These are phyloP conservation scores for Acacia concinna DNA, from an alignment of 331 rosid species.

Conservation along the genomic window DNA sequence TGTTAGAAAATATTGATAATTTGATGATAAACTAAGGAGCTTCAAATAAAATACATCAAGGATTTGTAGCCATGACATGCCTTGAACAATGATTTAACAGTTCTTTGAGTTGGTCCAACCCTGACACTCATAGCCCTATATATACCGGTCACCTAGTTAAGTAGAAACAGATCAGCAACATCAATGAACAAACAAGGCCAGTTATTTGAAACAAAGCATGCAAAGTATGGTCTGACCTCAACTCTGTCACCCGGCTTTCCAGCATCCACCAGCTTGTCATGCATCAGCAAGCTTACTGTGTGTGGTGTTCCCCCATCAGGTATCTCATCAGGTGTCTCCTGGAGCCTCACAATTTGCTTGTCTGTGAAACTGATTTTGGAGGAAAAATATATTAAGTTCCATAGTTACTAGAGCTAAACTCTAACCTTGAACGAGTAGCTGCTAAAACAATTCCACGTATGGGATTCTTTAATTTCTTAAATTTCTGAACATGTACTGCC, in stretches of 20 bases:
- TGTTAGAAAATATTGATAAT: constrained; percentile 15
- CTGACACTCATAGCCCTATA: constrained; percentile 95
- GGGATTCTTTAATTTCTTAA: background rate
- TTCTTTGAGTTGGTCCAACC: constrained; percentile 93
- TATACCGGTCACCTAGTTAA: constrained; percentile 80
- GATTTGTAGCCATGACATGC: constrained; percentile 34
- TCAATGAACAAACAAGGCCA: constrained; percentile 22
- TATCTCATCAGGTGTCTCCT: constrained; percentile 97
- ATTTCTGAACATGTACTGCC: background rate
- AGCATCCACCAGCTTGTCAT: constrained; percentile 89
- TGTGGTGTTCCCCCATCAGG: constrained; percentile 99
- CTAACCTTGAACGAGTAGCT: background rate
- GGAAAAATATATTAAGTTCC: constrained; percentile 23
- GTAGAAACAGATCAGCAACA: constrained; percentile 23
- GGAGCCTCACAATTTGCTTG: constrained; percentile 95
- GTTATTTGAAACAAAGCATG: constrained; percentile 5
- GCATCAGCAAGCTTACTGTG: constrained; percentile 94
- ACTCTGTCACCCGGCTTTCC: constrained; percentile 97
- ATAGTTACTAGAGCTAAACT: constrained; percentile 2
- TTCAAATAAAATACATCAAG: constrained; percentile 7
- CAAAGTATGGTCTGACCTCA: constrained; percentile 60
- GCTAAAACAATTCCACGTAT: background rate
- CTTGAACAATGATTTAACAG: constrained; percentile 94
- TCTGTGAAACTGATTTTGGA: constrained; percentile 69
- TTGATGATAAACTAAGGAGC: background rate